Evolutionary conservation across 202 grass and related monocot genomes (phyloP).

Genomic region (Panicum hallii): DNA sequence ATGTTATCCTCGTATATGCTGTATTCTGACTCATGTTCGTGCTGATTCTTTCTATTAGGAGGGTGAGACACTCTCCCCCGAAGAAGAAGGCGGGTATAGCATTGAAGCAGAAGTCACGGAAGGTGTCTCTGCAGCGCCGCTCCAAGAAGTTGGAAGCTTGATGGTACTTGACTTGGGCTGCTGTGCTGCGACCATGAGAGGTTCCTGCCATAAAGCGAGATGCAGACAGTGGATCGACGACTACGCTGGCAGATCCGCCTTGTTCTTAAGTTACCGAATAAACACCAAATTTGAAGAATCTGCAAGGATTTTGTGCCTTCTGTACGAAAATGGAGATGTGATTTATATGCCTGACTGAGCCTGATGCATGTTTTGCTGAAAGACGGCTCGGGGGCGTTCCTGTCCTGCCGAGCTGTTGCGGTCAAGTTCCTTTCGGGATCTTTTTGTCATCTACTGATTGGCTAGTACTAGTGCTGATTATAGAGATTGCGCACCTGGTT

Average conservation of each 20-base stretch:
- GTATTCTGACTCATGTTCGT: conserved; percentile 38
- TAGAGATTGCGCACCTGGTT: background rate
- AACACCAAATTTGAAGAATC: conserved; percentile 27
- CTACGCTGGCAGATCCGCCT: background rate
- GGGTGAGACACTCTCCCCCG: conserved; percentile 32
- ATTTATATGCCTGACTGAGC: background rate
- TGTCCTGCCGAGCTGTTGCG: background rate
- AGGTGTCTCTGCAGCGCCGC: conserved; percentile 27
- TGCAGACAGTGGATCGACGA: background rate
- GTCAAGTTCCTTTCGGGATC: background rate
- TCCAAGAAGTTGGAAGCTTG: conserved; percentile 46
- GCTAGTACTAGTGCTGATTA: background rate
- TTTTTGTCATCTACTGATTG: background rate
- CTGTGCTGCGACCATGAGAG: background rate
- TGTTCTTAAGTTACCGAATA: conserved; percentile 24
- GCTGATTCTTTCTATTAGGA: conserved; percentile 51
- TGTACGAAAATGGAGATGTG: conserved; percentile 1
- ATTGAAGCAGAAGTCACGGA: conserved; percentile 44
- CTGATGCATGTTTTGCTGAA: background rate
- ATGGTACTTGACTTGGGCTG: background rate
- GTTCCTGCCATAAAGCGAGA: background rate
- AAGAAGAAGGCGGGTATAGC: conserved; percentile 43
- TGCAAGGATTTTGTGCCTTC: conserved; percentile 19
- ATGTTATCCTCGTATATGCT: background rate
- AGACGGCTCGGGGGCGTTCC: background rate